Base-by-base conservation (phyloP, 306 rosid species). In the Alnus glutinosa region DNA sequence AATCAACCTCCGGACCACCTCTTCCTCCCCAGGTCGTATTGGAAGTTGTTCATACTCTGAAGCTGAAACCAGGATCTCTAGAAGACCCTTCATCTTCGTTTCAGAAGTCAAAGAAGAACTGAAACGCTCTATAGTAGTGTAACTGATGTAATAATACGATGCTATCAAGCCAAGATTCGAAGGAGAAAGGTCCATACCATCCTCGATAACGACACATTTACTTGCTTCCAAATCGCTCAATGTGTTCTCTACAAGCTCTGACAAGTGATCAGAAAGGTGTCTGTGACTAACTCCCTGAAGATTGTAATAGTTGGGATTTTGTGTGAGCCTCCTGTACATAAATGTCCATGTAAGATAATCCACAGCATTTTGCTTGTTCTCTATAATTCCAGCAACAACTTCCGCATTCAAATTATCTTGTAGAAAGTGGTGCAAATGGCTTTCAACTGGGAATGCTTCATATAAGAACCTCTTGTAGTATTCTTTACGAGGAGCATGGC, bases 301-400 rank as follows among this genome's bases (percentile, higher is more conserved):
- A 86, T 94, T 94, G 85, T 94, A 94, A 58, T 94, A 94, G 87
- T 91, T 94, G 70, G 97, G 98, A 83, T 92, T 94, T 83, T 94
- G 97, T 6, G 97, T 77, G 57, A 94, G 97, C 90, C 97, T 88
- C 86, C 97, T 85, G 84, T 94, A 94, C 92, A 92, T 89, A 57
- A 92, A 92, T 49, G 98, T 94, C 98, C 98, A 94, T 5, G 98
- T 94, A 47, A 92, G 93, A 81, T 94, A 94, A 84, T 94, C 97
- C 23, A 94, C 97, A 55, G 97, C 97, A 64, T 88, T 97, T 85
- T 94, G 97, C 89, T 94, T 91, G 89, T 92, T 92, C 85, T 86
- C 89, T 80, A 94, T 86, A 57, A 89, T 91, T 61, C 92, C 89
- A 77, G 97, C 91, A 72, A 92, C 97, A 75, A 89, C 74, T 87